Conservation (phyloP, 2,329 filamentous ascomycete genomes). For the Akanthomyces muscarius region DNA sequence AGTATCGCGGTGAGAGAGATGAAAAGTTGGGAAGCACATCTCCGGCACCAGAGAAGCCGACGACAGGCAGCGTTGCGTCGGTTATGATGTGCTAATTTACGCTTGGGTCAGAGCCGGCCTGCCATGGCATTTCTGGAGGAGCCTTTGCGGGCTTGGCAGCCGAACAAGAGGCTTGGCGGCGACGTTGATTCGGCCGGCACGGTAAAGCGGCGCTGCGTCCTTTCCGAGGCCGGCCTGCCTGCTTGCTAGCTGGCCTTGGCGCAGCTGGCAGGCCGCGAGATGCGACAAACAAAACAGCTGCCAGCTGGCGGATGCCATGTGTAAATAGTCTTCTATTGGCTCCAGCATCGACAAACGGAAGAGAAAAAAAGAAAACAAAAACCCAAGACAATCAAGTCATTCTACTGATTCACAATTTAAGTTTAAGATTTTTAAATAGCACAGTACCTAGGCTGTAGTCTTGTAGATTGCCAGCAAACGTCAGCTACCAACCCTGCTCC, state of each 20-base stretch:
- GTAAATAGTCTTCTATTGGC: background rate
- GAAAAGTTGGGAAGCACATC: background rate
- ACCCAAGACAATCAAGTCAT: too few relatives aligned
- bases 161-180: conserved; percentile 15
- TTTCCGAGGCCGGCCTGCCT: background rate
- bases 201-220: conserved; percentile 12
- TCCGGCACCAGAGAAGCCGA: background rate
- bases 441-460: too few relatives aligned
- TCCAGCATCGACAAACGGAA: background rate
- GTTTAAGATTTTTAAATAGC: too few relatives aligned
- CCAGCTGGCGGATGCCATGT: background rate
- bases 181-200: conserved; percentile 7
- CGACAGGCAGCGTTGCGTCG: background rate
- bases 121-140: conserved; percentile 1
- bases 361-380: too few relatives aligned
- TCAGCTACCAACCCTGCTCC: background rate
- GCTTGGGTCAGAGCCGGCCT: background rate
- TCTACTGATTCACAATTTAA: too few relatives aligned
- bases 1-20: too few relatives aligned
- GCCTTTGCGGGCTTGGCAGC: conserved; percentile 15
- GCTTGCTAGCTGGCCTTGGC: conserved; percentile 9
- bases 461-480: background rate
- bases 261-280: background rate
- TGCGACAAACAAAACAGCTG: background rate
- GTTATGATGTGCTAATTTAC: conserved; percentile 3